Evolutionary conservation across 2,329 filamentous ascomycete genomes (phyloP).

Genomic region (Tricladium varicosporioides): DNA sequence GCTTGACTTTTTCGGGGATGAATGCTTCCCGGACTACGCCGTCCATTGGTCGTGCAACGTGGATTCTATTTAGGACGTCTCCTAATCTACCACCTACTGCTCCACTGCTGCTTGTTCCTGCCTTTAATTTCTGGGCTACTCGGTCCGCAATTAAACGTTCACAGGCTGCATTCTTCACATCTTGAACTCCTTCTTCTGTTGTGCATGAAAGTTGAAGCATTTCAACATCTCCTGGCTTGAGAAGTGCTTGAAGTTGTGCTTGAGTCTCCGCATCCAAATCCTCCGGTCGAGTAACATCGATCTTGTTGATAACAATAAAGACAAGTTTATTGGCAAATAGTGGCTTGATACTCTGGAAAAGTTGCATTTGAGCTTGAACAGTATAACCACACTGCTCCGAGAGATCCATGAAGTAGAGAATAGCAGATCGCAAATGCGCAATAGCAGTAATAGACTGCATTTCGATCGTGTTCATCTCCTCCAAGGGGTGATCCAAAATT

Average conservation of each 20-base stretch:
- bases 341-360: slow-evolving; percentile 96
- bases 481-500: slow-evolving; percentile 93
- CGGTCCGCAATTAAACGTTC: slow-evolving; percentile 90
- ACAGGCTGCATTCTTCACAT: slow-evolving; percentile 92
- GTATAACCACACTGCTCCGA: slow-evolving; percentile 97
- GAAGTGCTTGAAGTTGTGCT: slow-evolving; percentile 72
- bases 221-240: slow-evolving; percentile 88
- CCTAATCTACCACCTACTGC: slow-evolving; percentile 77
- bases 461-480: slow-evolving; percentile 99
- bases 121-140: slow-evolving; percentile 94
- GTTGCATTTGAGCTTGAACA: slow-evolving; percentile 85
- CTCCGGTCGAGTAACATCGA: slow-evolving; percentile 84
- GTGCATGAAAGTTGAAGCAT: slow-evolving; percentile 92
- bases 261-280: slow-evolving; percentile 80
- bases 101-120: slow-evolving; percentile 75
- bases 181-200: slow-evolving; percentile 89
- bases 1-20: slow-evolving; percentile 82
- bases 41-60: slow-evolving; percentile 91
- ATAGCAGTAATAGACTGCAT: slow-evolving; percentile 99
- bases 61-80: slow-evolving; percentile 89
- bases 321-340: slow-evolving; percentile 97
- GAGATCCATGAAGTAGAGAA: slow-evolving; percentile 97
- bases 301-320: slow-evolving; percentile 97
- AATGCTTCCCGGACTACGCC: slow-evolving; percentile 76
- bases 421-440: slow-evolving; percentile 90